Conservation (phyloP, 2,329 filamentous ascomycete species). For the Xylariaceae sp. region DNA sequence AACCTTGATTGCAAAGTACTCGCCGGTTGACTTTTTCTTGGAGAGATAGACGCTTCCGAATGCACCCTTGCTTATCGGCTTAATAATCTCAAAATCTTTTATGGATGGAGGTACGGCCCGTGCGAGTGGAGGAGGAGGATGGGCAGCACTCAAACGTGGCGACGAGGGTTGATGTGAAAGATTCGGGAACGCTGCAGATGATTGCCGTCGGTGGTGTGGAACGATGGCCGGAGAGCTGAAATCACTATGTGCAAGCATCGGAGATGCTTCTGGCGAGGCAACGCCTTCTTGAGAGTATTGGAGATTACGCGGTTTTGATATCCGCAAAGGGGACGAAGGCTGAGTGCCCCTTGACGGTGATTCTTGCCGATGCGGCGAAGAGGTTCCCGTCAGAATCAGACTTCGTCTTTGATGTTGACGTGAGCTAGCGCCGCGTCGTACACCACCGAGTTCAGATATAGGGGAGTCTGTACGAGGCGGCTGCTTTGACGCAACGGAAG, state of each 20-base stretch:
- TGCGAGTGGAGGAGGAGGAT: constrained; percentile 76
- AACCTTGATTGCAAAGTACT: constrained; percentile 98
- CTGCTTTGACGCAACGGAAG: constrained; percentile 65
- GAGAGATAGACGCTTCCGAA: constrained; percentile 97
- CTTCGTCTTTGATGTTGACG: constrained; percentile 83
- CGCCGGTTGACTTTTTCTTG: constrained; percentile 97
- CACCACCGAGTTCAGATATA: constrained; percentile 74
- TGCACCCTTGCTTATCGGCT: constrained; percentile 97
- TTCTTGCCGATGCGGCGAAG: constrained; percentile 79
- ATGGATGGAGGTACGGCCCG: constrained; percentile 91
- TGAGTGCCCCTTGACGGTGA: constrained; percentile 75
- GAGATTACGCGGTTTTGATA: constrained; percentile 70
- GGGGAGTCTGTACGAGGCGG: constrained; percentile 81
- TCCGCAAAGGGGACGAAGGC: constrained; percentile 81
- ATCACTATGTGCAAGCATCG: constrained; percentile 78
- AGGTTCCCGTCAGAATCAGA: constrained; percentile 72
- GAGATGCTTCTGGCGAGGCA: constrained; percentile 83
- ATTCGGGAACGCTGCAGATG: constrained; percentile 79
- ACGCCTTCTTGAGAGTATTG: constrained; percentile 60
- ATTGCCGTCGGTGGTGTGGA: constrained; percentile 75
- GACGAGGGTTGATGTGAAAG: constrained; percentile 66
- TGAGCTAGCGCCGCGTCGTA: constrained; percentile 72
- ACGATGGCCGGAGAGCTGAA: constrained; percentile 70
- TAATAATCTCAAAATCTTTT: constrained; percentile 99
- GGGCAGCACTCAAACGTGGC: constrained; percentile 72